A percentile compares a stretch with the other conserved stretches of the same genome.
Evolutionary conservation across 345 rosid species (phyloP).

Genomic region (Citropsis articulata): DNA sequence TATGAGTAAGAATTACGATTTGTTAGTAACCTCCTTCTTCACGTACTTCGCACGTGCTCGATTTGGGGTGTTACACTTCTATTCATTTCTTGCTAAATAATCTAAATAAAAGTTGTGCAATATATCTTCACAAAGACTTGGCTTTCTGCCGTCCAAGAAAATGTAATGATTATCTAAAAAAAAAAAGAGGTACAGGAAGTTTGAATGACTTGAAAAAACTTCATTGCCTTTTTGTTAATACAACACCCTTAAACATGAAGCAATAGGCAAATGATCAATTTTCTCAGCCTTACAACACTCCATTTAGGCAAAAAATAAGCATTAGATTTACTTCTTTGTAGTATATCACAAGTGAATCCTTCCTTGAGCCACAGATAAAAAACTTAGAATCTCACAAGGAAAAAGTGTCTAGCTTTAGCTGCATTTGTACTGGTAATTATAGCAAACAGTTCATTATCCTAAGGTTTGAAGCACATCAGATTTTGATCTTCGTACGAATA

Average conservation of each 20-base stretch:
- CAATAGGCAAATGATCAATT: background rate
- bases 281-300: background rate
- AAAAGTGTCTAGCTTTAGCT: background rate
- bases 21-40: too few relatives aligned
- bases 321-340: background rate
- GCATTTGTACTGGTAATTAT: background rate
- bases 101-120: background rate
- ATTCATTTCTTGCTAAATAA: background rate
- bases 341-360: background rate
- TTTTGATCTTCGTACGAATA: background rate
- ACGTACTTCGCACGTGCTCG: too few relatives aligned
- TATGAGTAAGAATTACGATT: too few relatives aligned
- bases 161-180: background rate
- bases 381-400: background rate
- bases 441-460: background rate
- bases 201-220: background rate
- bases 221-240: background rate
- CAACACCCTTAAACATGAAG: background rate
- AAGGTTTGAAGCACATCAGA: background rate
- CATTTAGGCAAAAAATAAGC: background rate
- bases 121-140: background rate
- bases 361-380: background rate
- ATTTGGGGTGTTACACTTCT: too few relatives aligned
- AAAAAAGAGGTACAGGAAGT: background rate
- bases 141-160: background rate